Base-by-base conservation (phyloP, 2,329 filamentous ascomycete genomes). In the Talaromyces albobiverticillius region DNA sequence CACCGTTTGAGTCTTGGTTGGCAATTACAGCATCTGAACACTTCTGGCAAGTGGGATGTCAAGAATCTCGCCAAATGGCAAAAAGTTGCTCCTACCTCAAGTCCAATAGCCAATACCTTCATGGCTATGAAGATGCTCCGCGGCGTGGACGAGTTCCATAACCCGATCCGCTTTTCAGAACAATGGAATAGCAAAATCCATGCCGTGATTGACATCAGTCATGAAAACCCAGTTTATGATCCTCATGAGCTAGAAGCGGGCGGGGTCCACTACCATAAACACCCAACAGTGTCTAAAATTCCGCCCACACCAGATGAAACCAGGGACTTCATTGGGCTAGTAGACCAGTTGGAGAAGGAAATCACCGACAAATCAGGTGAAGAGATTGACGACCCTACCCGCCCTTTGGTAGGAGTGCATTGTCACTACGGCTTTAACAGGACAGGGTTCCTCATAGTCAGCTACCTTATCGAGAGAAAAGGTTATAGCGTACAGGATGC, bases 401-500 rank as follows among this genome's bases (percentile, higher is more conserved):
- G 68, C n/a, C 73, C 73, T 13, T 64, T 86, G 46, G 82, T 96
- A 49, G 92, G 87, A 2, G 90, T 96, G 0, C 93, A 97, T 68
- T 97, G 93, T 64, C 93, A 97, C 66, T 96, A 96, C 63, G 93
- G 93, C 0, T 96, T 95, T 75, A 96, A 97, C 68, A 83, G 92
- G 20, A 96, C 93, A 0, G 93, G 93, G 0, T 96, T 93, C 69
- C 89, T 96, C 66, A 84, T 97, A 48, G 87, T 90, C 29, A 90
- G 86, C 64, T 97, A 96, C 66, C 77, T 97, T n/a, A 86, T 96
- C 13, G 91, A 96, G 74, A 79, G 84, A 45, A 82, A 88, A 61
- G 85, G 83, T 0, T 92, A 83, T 64, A 76, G 76, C 20, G 82
- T 96, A 2, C 82, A 88, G 63, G 84, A 87, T 52, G 93, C 93